A percentile compares a stretch with the other conserved stretches of the same genome.
These are phyloP conservation scores for Diplodia intermedia DNA, from an alignment of 2,329 filamentous ascomycete genomes.

Conservation along the genomic window DNA sequence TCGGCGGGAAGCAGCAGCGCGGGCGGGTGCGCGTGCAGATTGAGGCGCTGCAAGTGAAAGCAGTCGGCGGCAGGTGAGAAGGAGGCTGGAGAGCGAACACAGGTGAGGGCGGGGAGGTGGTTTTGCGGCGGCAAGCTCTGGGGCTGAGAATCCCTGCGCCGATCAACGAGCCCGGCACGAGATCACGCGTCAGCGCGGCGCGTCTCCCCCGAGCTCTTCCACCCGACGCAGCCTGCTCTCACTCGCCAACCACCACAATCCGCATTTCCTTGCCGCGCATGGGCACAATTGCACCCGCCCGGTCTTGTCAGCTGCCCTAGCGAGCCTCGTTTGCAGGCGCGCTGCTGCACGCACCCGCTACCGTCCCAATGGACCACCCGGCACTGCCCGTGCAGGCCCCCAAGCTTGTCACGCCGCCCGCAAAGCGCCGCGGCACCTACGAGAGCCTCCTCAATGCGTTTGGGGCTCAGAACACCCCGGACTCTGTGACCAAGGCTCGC, in stretches of 20 bases:
- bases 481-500: constrained; percentile 42
- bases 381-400: background rate
- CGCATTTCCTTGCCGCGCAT: background rate
- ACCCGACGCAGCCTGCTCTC: background rate
- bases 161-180: background rate
- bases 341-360: background rate
- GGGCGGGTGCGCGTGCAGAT: background rate
- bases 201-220: background rate
- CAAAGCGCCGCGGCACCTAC: background rate
- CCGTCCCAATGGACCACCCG: constrained; percentile 37
- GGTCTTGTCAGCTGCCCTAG: background rate
- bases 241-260: too few relatives aligned
- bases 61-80: background rate
- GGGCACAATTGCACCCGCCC: background rate
- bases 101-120: constrained; percentile 5
- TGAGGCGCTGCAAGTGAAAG: background rate
- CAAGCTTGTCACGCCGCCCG: background rate
- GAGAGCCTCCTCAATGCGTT: constrained; percentile 32
- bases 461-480: constrained; percentile 41
- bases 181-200: background rate
- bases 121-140: constrained; percentile 8
- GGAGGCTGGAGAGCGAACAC: background rate
- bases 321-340: background rate
- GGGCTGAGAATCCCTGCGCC: background rate
- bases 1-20: background rate